Evolutionary conservation across 352 stramenopile species (phyloP), one percentile per base, ranked within the genome.

Genomic region (Pythium guiyangense): DNA sequence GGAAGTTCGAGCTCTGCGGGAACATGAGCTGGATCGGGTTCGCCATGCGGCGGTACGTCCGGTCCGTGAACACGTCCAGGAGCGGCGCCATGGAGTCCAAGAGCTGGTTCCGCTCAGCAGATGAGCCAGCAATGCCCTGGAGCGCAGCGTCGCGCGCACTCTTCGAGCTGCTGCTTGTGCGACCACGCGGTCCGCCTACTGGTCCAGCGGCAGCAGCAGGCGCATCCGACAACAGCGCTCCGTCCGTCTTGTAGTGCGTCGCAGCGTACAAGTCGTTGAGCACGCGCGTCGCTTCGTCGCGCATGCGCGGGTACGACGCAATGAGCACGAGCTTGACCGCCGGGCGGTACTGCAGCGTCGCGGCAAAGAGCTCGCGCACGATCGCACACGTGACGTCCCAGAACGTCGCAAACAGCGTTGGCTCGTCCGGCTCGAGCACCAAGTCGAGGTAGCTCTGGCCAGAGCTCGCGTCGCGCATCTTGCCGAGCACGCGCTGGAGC

Each of bases 11-110:
- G 63, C 79, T 92, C 37, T 92, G 78, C 10, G 85, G 85, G 54
- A 95, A 95, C 85, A 95, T 95, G 62, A 95, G 80, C 60, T 92
- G 70, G 42, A 95, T 90, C 43, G 84, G 85, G 29, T 83, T 86
- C 3, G 74, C 76, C 54, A 95, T 73, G 2, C 78, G 74, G 11
- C 76, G 69, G 42, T 83, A 86, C 4, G 72, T 69, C 2, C 74
- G 68, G 27, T 90, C 80, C 20, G 84, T 79, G 68, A 89, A 95
- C 8, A 74, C 77, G 25, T 92, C 79, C 29, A 77, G 71, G 3
- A 95, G 61, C 15, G 79, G 71, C 14, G 62, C 55, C 74, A 95
- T 88, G 11, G 81, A 71, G 26, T 90, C 78, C 17, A 95, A 54
- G 26, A 95, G 61, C 54, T 90, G 84, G n/a, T 64, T 79, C 10